Evolutionary conservation across 192 early-diverging fungal genomes (phyloP).

Genomic region (Rhizophagus prolifer): DNA sequence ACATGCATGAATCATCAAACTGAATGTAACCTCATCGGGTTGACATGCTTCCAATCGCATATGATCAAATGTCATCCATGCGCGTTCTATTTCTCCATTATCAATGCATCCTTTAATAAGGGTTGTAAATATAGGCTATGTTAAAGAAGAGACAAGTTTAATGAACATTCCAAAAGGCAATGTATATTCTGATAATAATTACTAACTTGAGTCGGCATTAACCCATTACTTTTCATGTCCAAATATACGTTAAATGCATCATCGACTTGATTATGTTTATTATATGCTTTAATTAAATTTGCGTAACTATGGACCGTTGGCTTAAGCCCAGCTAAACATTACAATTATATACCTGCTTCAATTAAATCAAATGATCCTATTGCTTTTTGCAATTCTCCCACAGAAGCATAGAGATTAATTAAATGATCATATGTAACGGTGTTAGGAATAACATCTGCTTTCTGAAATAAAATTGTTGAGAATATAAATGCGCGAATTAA

Average conservation of each 20-base stretch:
- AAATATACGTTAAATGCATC: constrained; percentile 78
- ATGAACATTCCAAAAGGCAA: background rate
- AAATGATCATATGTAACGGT: constrained; percentile 71
- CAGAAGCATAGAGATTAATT: constrained; percentile 75
- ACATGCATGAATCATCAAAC: constrained; percentile 91
- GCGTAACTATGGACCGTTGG: constrained; percentile 70
- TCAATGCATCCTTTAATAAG: constrained; percentile 83
- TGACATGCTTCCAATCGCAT: constrained; percentile 74
- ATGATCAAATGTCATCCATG: constrained; percentile 90
- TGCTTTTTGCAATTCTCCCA: constrained; percentile 59
- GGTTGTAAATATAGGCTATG: constrained; percentile 67
- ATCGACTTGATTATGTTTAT: constrained; percentile 54
- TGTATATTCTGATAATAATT: background rate
- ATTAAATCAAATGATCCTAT: constrained; percentile 67
- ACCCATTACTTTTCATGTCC: constrained; percentile 64
- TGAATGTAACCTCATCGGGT: constrained; percentile 80
- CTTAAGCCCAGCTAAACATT: constrained; percentile 3
- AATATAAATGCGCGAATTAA: background rate
- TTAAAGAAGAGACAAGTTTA: constrained; percentile 20
- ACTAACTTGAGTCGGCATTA: constrained; percentile 48
- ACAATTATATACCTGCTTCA: constrained; percentile 39
- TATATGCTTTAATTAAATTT: constrained; percentile 70
- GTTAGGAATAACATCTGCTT: constrained; percentile 65
- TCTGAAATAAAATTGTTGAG: constrained; percentile 23
- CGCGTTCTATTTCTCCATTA: constrained; percentile 65